A percentile compares a stretch with the other conserved stretches of the same genome.
These are phyloP conservation scores for Kandelia obovata DNA, from an alignment of 345 rosid species.

Conservation along the genomic window DNA sequence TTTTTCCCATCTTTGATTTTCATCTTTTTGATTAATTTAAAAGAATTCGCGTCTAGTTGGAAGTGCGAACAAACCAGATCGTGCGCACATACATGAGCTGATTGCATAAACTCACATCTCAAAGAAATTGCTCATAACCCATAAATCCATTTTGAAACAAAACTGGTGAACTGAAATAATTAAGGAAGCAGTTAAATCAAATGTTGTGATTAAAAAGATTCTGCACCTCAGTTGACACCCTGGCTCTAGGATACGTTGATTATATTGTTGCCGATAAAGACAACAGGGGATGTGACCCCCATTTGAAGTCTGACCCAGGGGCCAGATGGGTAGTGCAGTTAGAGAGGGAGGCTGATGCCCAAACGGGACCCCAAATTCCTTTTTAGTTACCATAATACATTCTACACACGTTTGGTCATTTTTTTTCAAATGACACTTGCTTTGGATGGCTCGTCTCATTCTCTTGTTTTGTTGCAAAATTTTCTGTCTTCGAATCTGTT, in stretches of 20 bases:
- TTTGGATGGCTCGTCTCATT: slow-evolving; percentile 26
- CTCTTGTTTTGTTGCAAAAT: slow-evolving; percentile 21
- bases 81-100: background rate
- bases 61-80: background rate
- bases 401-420: slow-evolving; percentile 20
- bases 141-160: background rate
- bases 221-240: background rate
- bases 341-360: slow-evolving; percentile 42
- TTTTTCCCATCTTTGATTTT: too few species aligned
- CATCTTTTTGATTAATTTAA: too few species aligned
- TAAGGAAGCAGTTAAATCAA: background rate
- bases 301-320: background rate
- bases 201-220: background rate
- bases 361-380: slow-evolving; percentile 22
- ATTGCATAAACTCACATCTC: background rate
- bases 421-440: slow-evolving; percentile 22
- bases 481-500: slow-evolving; percentile 12
- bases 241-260: background rate
- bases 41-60: too few species aligned
- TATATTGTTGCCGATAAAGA: slow-evolving; percentile 5
- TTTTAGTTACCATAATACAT: slow-evolving; percentile 11
- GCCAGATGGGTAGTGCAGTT: background rate
- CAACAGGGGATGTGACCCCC: slow-evolving; percentile 14
- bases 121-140: background rate
- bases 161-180: slow-evolving; percentile 1